These are phyloP conservation scores for Phytophthora aleatoria DNA, from an alignment of 352 stramenopile genomes.

Conservation along the genomic window DNA sequence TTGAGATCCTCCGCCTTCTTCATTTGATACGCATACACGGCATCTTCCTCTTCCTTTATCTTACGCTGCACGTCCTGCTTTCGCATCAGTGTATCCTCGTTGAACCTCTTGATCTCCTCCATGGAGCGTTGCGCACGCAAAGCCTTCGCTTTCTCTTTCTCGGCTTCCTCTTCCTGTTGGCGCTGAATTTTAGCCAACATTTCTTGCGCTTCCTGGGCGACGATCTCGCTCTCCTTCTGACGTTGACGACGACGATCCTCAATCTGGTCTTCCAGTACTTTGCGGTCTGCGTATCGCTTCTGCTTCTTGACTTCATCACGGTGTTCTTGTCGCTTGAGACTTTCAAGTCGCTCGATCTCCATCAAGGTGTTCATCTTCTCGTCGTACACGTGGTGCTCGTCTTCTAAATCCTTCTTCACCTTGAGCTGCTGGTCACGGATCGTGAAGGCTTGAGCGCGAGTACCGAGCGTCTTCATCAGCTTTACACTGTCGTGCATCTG, in stretches of 20 bases:
- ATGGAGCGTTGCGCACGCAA: conserved; percentile 61
- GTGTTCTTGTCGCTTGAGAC: conserved; percentile 90
- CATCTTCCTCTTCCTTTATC: conserved; percentile 80
- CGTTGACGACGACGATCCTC: conserved; percentile 56
- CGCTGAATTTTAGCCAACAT: conserved; percentile 89
- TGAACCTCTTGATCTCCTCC: conserved; percentile 79
- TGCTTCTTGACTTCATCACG: conserved; percentile 90
- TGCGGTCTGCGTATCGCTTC: conserved; percentile 79
- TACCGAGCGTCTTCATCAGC: conserved; percentile 92
- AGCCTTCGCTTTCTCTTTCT: conserved; percentile 72
- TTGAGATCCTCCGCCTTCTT: conserved; percentile 77
- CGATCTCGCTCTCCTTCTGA: conserved; percentile 44
- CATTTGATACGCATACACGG: conserved; percentile 67
- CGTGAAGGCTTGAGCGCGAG: conserved; percentile 92
- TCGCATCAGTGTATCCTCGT: conserved; percentile 51
- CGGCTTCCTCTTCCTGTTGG: conserved; percentile 68
- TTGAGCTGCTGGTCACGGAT: conserved; percentile 94
- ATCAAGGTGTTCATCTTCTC: conserved; percentile 95
- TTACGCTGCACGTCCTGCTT: conserved; percentile 74
- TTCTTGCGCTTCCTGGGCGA: conserved; percentile 85
- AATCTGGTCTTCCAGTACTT: conserved; percentile 91
- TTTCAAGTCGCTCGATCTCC: conserved; percentile 93
- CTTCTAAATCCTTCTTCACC: conserved; percentile 64
- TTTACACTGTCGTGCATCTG: conserved; percentile 93
- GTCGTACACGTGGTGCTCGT: conserved; percentile 90